These are phyloP conservation scores for Trichoderma endophyticum DNA, from an alignment of 2,329 filamentous ascomycete genomes.

Conservation along the genomic window DNA sequence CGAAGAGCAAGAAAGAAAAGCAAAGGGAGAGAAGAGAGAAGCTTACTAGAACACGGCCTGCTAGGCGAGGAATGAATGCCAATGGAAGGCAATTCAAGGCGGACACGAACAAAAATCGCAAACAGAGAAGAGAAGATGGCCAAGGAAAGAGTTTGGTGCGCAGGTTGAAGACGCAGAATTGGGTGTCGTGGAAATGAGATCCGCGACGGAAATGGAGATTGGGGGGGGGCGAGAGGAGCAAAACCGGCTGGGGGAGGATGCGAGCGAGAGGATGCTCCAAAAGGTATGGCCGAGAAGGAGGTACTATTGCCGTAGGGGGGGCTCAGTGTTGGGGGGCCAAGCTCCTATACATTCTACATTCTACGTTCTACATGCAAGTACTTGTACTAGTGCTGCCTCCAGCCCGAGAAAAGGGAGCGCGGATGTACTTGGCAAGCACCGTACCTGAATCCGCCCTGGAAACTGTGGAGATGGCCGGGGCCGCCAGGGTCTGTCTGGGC, in stretches of 20 bases:
- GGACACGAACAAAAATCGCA: constrained; percentile 21
- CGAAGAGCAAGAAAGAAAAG: background rate
- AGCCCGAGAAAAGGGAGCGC: constrained; percentile 15
- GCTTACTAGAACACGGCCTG: constrained; percentile 17
- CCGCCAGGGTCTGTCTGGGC: background rate
- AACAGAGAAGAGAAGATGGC: constrained; percentile 21
- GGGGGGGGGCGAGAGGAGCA: constrained; percentile 17
- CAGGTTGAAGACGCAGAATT: constrained; percentile 16
- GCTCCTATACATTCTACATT: background rate
- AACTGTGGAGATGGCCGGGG: constrained; percentile 11
- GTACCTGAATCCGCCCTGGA: constrained; percentile 14
- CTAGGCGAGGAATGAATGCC: constrained; percentile 21
- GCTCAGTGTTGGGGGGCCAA: background rate
- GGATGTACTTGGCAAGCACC: constrained; percentile 10
- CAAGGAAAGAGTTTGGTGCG: constrained; percentile 19
- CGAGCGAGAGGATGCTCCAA: constrained; percentile 5
- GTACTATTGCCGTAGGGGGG: constrained; percentile 14
- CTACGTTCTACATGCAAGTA: constrained; percentile 1
- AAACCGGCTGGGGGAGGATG: constrained; percentile 18
- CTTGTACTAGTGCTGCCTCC: constrained; percentile 2
- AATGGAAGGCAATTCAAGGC: constrained; percentile 21
- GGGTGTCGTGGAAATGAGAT: constrained; percentile 20
- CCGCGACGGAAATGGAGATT: constrained; percentile 20
- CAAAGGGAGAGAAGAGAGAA: background rate
- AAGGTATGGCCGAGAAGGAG: constrained; percentile 16